These are phyloP conservation scores for Trichocladium antarcticum DNA, from an alignment of 495 filamentous ascomycete genomes.

Conservation along the genomic window DNA sequence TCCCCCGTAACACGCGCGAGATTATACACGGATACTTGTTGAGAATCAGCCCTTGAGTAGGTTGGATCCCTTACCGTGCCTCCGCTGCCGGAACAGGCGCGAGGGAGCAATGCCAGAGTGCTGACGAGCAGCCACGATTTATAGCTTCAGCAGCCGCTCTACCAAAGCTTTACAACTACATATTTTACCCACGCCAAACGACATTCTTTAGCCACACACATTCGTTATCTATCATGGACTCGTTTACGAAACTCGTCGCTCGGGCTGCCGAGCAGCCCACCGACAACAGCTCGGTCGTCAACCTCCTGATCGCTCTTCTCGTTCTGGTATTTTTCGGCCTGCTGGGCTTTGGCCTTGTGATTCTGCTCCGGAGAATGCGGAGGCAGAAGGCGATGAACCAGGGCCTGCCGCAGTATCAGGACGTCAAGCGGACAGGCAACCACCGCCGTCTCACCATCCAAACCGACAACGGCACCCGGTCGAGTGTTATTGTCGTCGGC, in stretches of 20 bases:
- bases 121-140: not conserved
- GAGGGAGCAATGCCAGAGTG: not conserved
- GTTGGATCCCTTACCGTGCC: constrained; percentile 1
- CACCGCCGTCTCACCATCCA: constrained; percentile 40
- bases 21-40: constrained; percentile 14
- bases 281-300: constrained; percentile 45
- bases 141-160: constrained; percentile 3
- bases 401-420: constrained; percentile 48
- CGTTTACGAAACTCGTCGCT: constrained; percentile 38
- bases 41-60: constrained; percentile 27
- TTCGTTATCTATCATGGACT: constrained; percentile 34
- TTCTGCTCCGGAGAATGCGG: constrained; percentile 53
- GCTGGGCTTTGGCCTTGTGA: constrained; percentile 51
- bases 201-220: constrained; percentile 10
- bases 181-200: not conserved
- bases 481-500: constrained; percentile 62
- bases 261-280: constrained; percentile 40
- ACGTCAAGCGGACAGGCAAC: constrained; percentile 32
- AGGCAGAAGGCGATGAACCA: constrained; percentile 39
- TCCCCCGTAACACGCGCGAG: constrained; percentile 9
- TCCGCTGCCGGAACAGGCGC: not conserved
- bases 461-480: constrained; percentile 56
- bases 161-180: not conserved
- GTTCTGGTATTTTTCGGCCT: constrained; percentile 61
- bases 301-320: constrained; percentile 69